These are phyloP conservation scores for Fusarium verrucosum DNA, from an alignment of 2,329 filamentous ascomycete genomes.

Conservation along the genomic window DNA sequence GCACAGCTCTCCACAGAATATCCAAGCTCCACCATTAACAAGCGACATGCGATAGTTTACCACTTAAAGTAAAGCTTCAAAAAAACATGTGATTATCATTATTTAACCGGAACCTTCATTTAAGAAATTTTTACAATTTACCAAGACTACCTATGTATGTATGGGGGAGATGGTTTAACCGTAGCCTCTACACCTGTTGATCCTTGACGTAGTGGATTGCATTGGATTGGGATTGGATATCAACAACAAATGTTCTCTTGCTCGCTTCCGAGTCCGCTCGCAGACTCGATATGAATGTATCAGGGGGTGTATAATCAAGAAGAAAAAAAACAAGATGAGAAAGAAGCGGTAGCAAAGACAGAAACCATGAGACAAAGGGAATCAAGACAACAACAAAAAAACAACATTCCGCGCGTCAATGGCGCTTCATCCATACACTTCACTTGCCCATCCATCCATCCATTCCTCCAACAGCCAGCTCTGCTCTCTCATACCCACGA, in stretches of 20 bases:
- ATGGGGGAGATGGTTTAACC: conserved; percentile 43
- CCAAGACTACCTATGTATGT: conserved; percentile 50
- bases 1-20: conserved; percentile 10
- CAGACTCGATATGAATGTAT: conserved; percentile 48
- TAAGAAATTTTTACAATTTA: conserved; percentile 47
- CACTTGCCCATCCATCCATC: conserved; percentile 6
- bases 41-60: conserved; percentile 15
- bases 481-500: conserved; percentile 7
- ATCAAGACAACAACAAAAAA: conserved; percentile 39
- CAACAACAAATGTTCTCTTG: conserved; percentile 46
- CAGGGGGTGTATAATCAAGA: conserved; percentile 49
- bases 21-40: conserved; percentile 20
- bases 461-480: conserved; percentile 20
- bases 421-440: conserved; percentile 37
- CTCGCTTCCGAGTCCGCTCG: conserved; percentile 46
- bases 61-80: conserved; percentile 8
- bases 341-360: conserved; percentile 37
- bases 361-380: conserved; percentile 46
- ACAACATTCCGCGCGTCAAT: conserved; percentile 28
- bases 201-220: conserved; percentile 17
- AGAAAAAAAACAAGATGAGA: conserved; percentile 41
- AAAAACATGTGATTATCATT: conserved; percentile 14
- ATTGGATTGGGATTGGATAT: conserved; percentile 40
- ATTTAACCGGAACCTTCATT: not conserved
- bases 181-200: conserved; percentile 43